phyloP scores from a whole-genome alignment of 768 basidiomycete species.

The Candolleomyces aberdarensis region DNA sequence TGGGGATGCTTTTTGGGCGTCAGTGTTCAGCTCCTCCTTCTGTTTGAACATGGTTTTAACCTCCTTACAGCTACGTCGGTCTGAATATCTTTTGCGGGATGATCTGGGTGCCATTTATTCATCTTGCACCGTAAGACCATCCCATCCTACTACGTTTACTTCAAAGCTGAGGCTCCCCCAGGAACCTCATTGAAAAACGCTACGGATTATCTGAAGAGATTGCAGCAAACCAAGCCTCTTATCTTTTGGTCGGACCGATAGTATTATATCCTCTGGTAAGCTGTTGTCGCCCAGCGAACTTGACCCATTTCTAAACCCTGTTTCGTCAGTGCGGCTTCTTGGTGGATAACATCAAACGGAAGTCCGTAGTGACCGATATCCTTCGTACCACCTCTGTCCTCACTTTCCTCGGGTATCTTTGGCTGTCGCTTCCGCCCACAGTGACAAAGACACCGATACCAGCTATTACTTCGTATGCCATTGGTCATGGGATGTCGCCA shows the following conservation, averaged over 20 bases:
- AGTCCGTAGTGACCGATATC: constrained; percentile 56
- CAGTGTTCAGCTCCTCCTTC: constrained; percentile 22
- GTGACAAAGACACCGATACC: constrained; percentile 59
- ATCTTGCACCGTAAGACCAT: constrained; percentile 62
- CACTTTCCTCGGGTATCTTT: constrained; percentile 59
- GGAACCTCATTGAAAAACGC: constrained; percentile 70
- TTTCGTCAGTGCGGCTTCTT: constrained; percentile 57
- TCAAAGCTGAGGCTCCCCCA: constrained; percentile 18
- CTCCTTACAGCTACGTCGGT: constrained; percentile 55
- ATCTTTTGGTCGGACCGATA: constrained; percentile 67
- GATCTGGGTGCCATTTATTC: constrained; percentile 76
- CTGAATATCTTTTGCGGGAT: constrained; percentile 75
- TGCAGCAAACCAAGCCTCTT: constrained; percentile 65
- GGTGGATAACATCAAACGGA: constrained; percentile 56
- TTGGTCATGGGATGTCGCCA: constrained; percentile 74
- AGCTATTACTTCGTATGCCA: constrained; percentile 56
- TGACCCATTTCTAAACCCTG: neutral
- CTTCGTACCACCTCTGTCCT: constrained; percentile 55
- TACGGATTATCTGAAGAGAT: constrained; percentile 57
- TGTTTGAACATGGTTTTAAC: neutral
- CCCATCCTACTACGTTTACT: constrained; percentile 4
- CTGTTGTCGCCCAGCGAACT: neutral
- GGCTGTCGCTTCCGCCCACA: constrained; percentile 60
- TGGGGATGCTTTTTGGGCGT: constrained; percentile 81
- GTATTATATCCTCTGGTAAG: constrained; percentile 68